phyloP scores from a whole-genome alignment of 352 stramenopile genomes.

The Phytophthora gonapodyides region DNA sequence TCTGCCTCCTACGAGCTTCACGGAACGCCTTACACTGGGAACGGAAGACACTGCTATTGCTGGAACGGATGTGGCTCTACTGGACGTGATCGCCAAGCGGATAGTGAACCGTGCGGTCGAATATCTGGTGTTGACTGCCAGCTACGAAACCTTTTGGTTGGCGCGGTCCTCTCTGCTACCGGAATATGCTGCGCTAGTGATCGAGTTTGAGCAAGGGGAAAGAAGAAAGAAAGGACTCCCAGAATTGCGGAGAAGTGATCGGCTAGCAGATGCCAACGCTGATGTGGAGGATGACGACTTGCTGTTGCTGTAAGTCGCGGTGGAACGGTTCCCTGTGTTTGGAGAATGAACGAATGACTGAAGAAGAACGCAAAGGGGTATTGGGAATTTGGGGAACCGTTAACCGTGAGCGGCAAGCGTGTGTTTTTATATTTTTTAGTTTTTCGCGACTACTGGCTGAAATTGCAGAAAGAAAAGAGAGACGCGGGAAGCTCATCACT shows the following conservation, averaged over 20 bases:
- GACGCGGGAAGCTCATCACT: too few species aligned
- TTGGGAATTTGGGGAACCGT: too few species aligned
- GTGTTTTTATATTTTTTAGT: too few species aligned
- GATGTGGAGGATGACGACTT: conserved; percentile 3
- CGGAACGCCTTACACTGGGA: conserved; percentile 10
- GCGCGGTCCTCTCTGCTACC: neutral
- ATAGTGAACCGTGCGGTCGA: neutral
- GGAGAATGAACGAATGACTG: too few species aligned
- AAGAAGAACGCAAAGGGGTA: too few species aligned
- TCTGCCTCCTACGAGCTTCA: conserved; percentile 2
- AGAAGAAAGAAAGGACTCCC: neutral
- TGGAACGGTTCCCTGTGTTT: too few species aligned
- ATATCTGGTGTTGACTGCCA: conserved; percentile 4
- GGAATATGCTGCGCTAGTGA: neutral
- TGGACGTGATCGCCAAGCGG: conserved; percentile 6
- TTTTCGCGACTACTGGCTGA: too few species aligned
- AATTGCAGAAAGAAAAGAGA: too few species aligned
- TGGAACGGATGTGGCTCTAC: neutral
- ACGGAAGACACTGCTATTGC: conserved; percentile 3
- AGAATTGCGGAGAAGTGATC: neutral
- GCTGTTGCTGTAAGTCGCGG: neutral
- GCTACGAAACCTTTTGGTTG: neutral
- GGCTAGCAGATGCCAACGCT: conserved; percentile 5
- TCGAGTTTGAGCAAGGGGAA: neutral
- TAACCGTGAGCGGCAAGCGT: too few species aligned